A percentile compares a stretch with the other conserved stretches of the same genome.
Evolutionary conservation across 345 rosid genomes (phyloP).

Genomic region (Noccaea bulbosa): DNA sequence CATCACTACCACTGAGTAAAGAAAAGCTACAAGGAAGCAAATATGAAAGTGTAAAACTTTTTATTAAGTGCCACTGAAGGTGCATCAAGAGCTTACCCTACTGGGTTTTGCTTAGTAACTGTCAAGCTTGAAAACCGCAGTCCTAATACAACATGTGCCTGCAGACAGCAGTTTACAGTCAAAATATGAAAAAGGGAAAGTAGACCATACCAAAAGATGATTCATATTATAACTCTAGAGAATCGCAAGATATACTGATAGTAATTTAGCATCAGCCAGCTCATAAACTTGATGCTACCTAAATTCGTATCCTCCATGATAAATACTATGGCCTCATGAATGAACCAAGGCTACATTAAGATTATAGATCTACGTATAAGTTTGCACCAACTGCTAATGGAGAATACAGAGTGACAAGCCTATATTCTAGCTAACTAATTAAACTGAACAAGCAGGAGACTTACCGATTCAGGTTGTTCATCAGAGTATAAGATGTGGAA

Average conservation of each 20-base stretch:
- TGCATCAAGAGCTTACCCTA: conserved; percentile 63
- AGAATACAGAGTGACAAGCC: conserved; percentile 14
- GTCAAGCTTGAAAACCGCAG: conserved; percentile 85
- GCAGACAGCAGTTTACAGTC: conserved; percentile 39
- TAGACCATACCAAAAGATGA: conserved; percentile 20
- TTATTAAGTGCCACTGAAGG: conserved; percentile 27
- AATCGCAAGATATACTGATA: conserved; percentile 18
- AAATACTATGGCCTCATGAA: conserved; percentile 11
- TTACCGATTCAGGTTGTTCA: conserved; percentile 59
- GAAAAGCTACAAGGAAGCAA: conserved; percentile 17
- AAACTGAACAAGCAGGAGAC: conserved; percentile 38
- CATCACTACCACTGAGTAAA: conserved; percentile 17
- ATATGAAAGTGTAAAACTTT: conserved; percentile 1
- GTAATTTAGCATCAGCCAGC: conserved; percentile 11
- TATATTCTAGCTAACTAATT: conserved; percentile 13
- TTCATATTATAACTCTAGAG: conserved; percentile 13
- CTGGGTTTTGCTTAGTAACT: conserved; percentile 66
- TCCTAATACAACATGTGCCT: conserved; percentile 69
- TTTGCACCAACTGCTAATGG: conserved; percentile 8
- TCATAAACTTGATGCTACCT: conserved; percentile 23
- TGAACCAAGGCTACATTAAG: conserved; percentile 19
- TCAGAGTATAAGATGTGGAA: conserved; percentile 70
- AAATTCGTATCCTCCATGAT: conserved; percentile 28
- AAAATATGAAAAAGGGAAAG: conserved; percentile 35
- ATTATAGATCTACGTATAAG: conserved; percentile 4